Percentiles rank a stretch among this genome's conserved stretches.
Conservation (phyloP, 83 land plant genomes). For the Diphasiastrum complanatum region DNA sequence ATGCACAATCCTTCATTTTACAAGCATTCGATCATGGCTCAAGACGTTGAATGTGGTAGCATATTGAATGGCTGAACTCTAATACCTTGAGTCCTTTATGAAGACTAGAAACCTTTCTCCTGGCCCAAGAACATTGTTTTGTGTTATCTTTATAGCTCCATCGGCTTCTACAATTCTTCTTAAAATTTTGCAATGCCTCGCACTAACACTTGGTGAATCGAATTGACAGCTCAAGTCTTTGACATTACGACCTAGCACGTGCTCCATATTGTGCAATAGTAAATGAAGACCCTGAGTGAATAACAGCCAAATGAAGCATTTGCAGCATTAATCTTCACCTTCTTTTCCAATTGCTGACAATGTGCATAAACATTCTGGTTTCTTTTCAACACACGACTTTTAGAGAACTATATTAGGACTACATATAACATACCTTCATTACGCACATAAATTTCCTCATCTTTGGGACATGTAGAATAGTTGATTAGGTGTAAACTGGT, state of each 20-base stretch:
- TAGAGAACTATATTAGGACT: too few relatives aligned
- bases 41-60: not conserved
- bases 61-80: too few relatives aligned
- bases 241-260: constrained; percentile 59
- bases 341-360: too few relatives aligned
- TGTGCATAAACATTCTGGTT: too few relatives aligned
- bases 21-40: not conserved
- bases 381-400: too few relatives aligned
- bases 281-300: constrained; percentile 56
- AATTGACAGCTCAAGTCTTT: constrained; percentile 51
- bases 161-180: constrained; percentile 21
- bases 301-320: too few relatives aligned
- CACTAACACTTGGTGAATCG: constrained; percentile 54
- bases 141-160: constrained; percentile 13
- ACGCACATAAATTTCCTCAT: too few relatives aligned
- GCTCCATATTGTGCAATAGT: constrained; percentile 47
- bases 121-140: constrained; percentile 18
- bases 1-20: not conserved
- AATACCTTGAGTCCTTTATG: constrained; percentile 83
- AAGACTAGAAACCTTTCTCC: constrained; percentile 30
- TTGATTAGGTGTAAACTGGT: too few relatives aligned
- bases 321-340: too few relatives aligned
- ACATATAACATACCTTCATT: too few relatives aligned
- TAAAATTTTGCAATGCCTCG: constrained; percentile 62
- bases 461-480: too few relatives aligned